A percentile compares a stretch with the other conserved stretches of the same genome.
These are phyloP conservation scores for Trichoderma lentiforme DNA, from an alignment of 2,329 filamentous ascomycete species.

Conservation along the genomic window DNA sequence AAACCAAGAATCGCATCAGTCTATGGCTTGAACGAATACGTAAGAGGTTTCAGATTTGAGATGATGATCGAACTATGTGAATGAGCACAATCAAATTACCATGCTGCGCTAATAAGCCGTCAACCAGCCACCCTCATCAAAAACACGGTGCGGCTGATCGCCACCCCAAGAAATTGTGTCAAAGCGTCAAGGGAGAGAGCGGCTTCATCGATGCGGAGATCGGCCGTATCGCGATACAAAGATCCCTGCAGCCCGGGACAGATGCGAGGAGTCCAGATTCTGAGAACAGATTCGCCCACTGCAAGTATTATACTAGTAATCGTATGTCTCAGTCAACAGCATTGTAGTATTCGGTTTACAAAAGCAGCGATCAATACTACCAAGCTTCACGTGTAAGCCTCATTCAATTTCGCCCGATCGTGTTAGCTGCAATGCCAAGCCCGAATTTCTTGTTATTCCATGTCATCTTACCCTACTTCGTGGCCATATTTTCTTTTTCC, in stretches of 20 bases:
- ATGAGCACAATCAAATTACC: background rate
- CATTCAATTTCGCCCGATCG: background rate
- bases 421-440: background rate
- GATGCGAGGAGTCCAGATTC: background rate
- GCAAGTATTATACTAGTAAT: background rate
- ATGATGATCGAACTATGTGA: background rate
- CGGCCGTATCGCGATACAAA: background rate
- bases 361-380: background rate
- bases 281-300: background rate
- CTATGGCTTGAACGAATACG: background rate
- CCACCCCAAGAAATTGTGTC: background rate
- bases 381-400: background rate
- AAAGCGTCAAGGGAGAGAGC: conserved; percentile 2
- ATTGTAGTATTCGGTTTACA: background rate
- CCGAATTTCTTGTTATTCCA: background rate
- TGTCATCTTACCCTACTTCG: background rate
- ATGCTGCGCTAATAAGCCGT: background rate
- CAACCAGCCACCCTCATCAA: background rate
- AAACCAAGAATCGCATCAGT: background rate
- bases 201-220: background rate
- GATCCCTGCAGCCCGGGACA: background rate
- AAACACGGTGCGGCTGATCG: background rate
- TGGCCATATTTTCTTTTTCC: background rate
- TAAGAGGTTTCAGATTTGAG: background rate
- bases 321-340: background rate